Conservation (phyloP, 371 early-diverging fungal species). For the Rhizopus sp. region DNA sequence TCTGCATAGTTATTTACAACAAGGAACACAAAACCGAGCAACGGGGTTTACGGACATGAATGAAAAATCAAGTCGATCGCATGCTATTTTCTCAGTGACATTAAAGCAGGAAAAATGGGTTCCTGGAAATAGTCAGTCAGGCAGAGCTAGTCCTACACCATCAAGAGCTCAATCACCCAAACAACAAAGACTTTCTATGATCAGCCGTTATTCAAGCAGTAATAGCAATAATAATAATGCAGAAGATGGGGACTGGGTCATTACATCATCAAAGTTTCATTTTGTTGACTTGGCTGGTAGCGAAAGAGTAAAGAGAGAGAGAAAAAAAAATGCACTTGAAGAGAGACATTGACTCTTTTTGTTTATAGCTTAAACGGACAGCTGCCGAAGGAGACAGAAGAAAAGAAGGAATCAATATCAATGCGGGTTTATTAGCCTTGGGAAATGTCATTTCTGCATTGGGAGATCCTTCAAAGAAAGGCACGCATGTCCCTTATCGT, state of each 20-base stretch:
- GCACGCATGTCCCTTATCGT: conserved; percentile 92
- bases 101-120: conserved; percentile 72
- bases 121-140: conserved; percentile 25
- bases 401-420: conserved; percentile 98
- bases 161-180: conserved; percentile 18
- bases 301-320: conserved; percentile 69
- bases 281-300: conserved; percentile 99
- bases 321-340: neutral
- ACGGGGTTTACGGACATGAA: conserved; percentile 98
- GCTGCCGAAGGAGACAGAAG: conserved; percentile 92
- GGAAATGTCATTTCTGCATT: conserved; percentile 99
- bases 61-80: conserved; percentile 92
- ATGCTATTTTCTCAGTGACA: conserved; percentile 96
- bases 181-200: conserved; percentile 2
- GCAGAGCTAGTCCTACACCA: conserved; percentile 39
- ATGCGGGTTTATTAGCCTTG: conserved; percentile 95
- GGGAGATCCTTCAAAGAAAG: conserved; percentile 78
- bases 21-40: conserved; percentile 83
- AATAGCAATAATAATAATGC: conserved; percentile 8
- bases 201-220: neutral
- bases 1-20: conserved; percentile 60
- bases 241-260: conserved; percentile 53
- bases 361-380: conserved; percentile 88
- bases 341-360: conserved; percentile 3
- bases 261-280: conserved; percentile 84